Percentiles rank a stretch among this genome's conserved stretches.
Conservation (phyloP, 1,284 basidiomycete genomes). For the Puccinia hordei region DNA sequence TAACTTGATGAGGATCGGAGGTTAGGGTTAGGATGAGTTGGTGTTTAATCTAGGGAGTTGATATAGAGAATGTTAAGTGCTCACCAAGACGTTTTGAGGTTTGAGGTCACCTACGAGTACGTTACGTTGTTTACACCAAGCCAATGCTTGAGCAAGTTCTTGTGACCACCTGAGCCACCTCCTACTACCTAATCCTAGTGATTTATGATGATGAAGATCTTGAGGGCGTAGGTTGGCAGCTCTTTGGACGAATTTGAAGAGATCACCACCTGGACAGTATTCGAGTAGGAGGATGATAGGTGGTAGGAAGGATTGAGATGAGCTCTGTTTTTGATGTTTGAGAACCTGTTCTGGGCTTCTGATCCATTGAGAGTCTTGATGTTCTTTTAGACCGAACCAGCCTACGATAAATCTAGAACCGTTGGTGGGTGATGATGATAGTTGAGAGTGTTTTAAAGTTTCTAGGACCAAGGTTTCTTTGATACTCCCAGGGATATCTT, state of each 20-base stretch:
- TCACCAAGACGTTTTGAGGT: slow-evolving; percentile 57
- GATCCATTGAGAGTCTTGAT: not conserved
- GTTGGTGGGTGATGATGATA: slow-evolving; percentile 17
- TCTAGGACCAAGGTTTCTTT: slow-evolving; percentile 8
- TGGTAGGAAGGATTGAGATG: slow-evolving; percentile 48
- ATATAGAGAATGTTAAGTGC: not conserved
- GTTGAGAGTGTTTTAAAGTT: not conserved
- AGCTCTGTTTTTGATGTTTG: slow-evolving; percentile 53
- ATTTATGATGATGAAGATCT: slow-evolving; percentile 54
- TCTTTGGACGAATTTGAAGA: slow-evolving; percentile 58
- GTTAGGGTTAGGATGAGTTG: not conserved
- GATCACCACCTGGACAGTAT: slow-evolving; percentile 60
- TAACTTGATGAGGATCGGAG: slow-evolving; percentile 30
- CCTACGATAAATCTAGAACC: slow-evolving; percentile 14
- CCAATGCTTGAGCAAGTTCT: slow-evolving; percentile 60
- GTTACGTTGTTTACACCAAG: slow-evolving; percentile 61
- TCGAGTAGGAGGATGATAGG: slow-evolving; percentile 60
- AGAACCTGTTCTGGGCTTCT: slow-evolving; percentile 52
- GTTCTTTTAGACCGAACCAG: not conserved
- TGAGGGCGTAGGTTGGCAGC: not conserved
- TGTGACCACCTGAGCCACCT: slow-evolving; percentile 61
- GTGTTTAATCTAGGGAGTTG: not conserved
- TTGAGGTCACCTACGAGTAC: slow-evolving; percentile 63
- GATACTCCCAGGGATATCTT: not conserved
- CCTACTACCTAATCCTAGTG: slow-evolving; percentile 57